Conservation (phyloP, 2,329 filamentous ascomycete species). For the Colletotrichum phormii region DNA sequence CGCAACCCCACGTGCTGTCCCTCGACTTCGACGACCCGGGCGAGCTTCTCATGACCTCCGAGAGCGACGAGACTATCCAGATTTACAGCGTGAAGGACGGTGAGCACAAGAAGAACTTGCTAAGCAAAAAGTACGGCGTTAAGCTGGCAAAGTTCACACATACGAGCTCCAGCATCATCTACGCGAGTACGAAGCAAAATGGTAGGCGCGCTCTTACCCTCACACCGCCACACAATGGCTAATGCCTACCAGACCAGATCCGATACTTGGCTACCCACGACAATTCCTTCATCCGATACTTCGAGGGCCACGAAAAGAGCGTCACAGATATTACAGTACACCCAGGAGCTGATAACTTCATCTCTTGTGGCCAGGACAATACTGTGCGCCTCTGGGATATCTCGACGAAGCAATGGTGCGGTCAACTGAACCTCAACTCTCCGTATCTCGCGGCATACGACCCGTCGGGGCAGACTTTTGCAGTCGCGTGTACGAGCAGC, state of each 20-base stretch:
- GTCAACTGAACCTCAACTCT: slow-evolving; percentile 81
- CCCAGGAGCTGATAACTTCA: slow-evolving; percentile 88
- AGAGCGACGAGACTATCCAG: slow-evolving; percentile 94
- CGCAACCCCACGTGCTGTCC: slow-evolving; percentile 79
- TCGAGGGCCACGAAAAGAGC: slow-evolving; percentile 85
- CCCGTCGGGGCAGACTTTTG: slow-evolving; percentile 91
- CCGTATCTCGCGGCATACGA: slow-evolving; percentile 91
- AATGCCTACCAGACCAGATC: slow-evolving; percentile 54
- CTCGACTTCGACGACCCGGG: slow-evolving; percentile 97
- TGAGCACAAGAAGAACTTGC: slow-evolving; percentile 86
- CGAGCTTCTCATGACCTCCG: slow-evolving; percentile 89
- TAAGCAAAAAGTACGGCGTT: slow-evolving; percentile 97
- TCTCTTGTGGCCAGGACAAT: slow-evolving; percentile 91
- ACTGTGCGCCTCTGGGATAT: slow-evolving; percentile 93
- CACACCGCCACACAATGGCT: not conserved
- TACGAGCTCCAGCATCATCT: slow-evolving; percentile 89
- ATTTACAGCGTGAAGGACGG: slow-evolving; percentile 95
- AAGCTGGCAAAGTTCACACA: slow-evolving; percentile 96
- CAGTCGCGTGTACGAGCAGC: slow-evolving; percentile 84
- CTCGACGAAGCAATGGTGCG: slow-evolving; percentile 81
- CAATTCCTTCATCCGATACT: slow-evolving; percentile 96
- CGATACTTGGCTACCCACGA: slow-evolving; percentile 92
- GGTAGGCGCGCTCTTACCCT: slow-evolving; percentile 50
- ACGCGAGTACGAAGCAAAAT: slow-evolving; percentile 95
- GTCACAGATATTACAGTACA: slow-evolving; percentile 89